Evolutionary conservation across 169 alveolate genomes (phyloP).

Genomic region (Blepharisma undulans): DNA sequence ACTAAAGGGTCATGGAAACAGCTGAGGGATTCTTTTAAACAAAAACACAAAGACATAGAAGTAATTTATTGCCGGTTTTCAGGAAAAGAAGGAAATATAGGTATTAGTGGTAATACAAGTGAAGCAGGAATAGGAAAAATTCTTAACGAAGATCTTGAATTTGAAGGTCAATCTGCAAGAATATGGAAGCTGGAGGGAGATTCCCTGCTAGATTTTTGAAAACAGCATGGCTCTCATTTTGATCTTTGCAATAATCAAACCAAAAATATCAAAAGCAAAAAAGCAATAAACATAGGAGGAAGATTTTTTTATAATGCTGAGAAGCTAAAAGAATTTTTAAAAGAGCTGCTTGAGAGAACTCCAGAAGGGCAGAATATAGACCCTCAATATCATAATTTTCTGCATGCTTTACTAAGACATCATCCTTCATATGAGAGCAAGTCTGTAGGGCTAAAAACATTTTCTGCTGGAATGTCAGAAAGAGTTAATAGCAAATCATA

Average conservation of each 20-base stretch:
- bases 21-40: background rate
- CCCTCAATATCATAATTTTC: conserved; percentile 66
- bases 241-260: conserved; percentile 45
- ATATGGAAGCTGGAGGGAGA: conserved; percentile 59
- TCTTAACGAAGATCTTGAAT: background rate
- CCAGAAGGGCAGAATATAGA: conserved; percentile 64
- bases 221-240: conserved; percentile 73
- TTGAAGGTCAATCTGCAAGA: conserved; percentile 10
- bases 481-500: conserved; percentile 67
- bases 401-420: conserved; percentile 63
- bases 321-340: conserved; percentile 60
- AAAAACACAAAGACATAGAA: background rate
- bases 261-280: conserved; percentile 30
- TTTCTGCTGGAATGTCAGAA: conserved; percentile 63
- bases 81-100: background rate
- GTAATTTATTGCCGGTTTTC: background rate
- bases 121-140: background rate
- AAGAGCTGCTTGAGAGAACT: conserved; percentile 59
- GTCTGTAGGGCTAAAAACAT: conserved; percentile 55
- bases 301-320: conserved; percentile 49
- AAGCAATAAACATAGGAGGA: conserved; percentile 54
- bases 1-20: background rate
- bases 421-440: conserved; percentile 69
- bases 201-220: conserved; percentile 69
- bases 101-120: background rate